Base-by-base conservation (phyloP, 2,329 filamentous ascomycete species). In the Boeremia lycopersici region DNA sequence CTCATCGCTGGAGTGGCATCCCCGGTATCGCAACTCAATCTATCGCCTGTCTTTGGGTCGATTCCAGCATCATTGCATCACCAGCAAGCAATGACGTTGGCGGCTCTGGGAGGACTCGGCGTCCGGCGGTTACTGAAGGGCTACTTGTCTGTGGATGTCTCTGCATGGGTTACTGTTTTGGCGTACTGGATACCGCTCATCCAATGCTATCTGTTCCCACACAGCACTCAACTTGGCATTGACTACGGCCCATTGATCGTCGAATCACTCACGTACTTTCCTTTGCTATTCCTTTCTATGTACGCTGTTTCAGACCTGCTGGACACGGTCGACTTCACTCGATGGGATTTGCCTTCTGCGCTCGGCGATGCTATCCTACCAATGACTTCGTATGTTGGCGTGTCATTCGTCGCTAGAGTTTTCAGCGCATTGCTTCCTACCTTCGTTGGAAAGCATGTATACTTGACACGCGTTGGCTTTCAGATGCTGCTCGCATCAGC, bases 1-100 rank as follows among this genome's bases (percentile, higher is more conserved):
- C 63, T 79, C 25, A 77, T 89, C 40, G 81, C 84, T 9, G 89
- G 87, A 39, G 71, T 87, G 36, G 86, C 84, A 56, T 87, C 89
- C 41, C 86, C 87, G 59, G 84, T 89, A 53, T 93, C 90, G 0
- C 86, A 91, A 70, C 81, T 92, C 59, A 87, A 85, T 34, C 81
- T 98, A 30, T 90, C 91, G 17, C 95, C 95, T 2, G 89, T 96
- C 10, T 98, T 96, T 75, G 95, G 95, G 47, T 86, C 88, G 13
- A 90, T 96, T 33, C 90, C 93, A 1, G 81, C 91, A 0, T 83
- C 85, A 1, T 80, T 88, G 61, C 89, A 88, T 73, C 93, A 97
- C 72, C 77, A 81, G 46, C 83, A 71, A 84, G 69, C 82, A 86
- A 56, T 91, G 59, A 86, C 86, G 64, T 78, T 84, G 3, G 86